Evolutionary conservation across 805 yeast genomes (phyloP).

Genomic region (Candida succiphila): DNA sequence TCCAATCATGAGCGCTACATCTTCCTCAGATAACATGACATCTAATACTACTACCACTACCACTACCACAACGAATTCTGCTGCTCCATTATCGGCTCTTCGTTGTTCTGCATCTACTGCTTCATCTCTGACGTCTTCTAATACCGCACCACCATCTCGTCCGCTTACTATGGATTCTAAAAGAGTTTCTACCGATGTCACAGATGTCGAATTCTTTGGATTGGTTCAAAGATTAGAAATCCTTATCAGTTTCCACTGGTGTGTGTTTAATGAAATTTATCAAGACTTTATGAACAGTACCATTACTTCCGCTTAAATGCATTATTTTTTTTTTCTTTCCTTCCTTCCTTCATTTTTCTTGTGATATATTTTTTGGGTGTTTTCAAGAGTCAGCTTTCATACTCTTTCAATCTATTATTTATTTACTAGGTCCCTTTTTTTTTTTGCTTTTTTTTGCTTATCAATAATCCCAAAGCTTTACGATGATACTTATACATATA

Average conservation of each 20-base stretch:
- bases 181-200: slow-evolving; percentile 8
- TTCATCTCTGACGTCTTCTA: slow-evolving; percentile 10
- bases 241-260: slow-evolving; percentile 71
- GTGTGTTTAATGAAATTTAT: slow-evolving; percentile 70
- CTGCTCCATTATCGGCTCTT: no score
- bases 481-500: no score
- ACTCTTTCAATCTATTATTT: no score
- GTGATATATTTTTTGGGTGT: no score
- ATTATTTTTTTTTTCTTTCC: background rate
- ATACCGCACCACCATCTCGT: no score
- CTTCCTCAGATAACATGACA: slow-evolving; percentile 8
- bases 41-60: slow-evolving; percentile 6
- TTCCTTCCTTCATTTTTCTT: no score
- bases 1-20: slow-evolving; percentile 5
- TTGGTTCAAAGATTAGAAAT: slow-evolving; percentile 53
- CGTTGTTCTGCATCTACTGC: background rate
- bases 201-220: slow-evolving; percentile 43
- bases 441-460: no score
- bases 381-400: no score
- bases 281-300: background rate
- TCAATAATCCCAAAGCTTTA: no score
- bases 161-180: no score
- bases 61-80: slow-evolving; percentile 5
- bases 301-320: background rate
- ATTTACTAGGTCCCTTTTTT: no score